phyloP scores from a whole-genome alignment of 805 yeast species.

The Pichia membranifaciens region DNA sequence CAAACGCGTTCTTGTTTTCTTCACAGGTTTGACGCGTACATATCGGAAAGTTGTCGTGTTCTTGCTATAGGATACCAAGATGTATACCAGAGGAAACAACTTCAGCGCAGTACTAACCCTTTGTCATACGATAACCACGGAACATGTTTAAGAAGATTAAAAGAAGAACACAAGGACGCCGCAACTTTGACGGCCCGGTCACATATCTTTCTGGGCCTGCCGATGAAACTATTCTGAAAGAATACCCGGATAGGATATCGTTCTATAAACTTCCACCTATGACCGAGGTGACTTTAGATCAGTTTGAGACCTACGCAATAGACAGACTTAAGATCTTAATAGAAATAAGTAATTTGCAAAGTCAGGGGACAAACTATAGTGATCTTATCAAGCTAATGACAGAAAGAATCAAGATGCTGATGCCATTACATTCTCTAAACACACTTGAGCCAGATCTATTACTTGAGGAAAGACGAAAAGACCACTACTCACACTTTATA shows the following conservation, averaged over 20 bases:
- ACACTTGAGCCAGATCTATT: conserved; percentile 33
- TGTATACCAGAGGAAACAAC: too few species aligned
- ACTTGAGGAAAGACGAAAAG: conserved; percentile 68
- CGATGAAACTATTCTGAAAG: conserved; percentile 6
- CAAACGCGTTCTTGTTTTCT: too few species aligned
- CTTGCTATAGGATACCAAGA: too few species aligned
- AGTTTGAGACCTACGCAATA: conserved; percentile 94
- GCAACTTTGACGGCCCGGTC: conserved; percentile 45
- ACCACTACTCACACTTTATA: conserved; percentile 87
- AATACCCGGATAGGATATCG: conserved; percentile 57
- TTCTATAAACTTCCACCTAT: conserved; percentile 74
- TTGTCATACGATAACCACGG: too few species aligned
- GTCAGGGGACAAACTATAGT: conserved; percentile 54
- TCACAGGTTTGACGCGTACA: too few species aligned
- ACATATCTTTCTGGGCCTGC: conserved; percentile 13
- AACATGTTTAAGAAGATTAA: conserved; percentile 68
- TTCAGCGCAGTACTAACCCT: too few species aligned
- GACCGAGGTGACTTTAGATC: conserved; percentile 83
- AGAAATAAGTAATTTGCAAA: conserved; percentile 72
- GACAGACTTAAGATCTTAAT: conserved; percentile 79
- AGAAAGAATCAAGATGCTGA: conserved; percentile 54
- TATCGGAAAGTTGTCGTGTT: too few species aligned
- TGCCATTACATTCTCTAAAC: conserved; percentile 56
- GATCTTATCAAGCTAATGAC: conserved; percentile 63
- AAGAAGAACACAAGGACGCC: conserved; percentile 68